These are phyloP conservation scores for Alnus rubra DNA, from an alignment of 306 rosid species.

Conservation along the genomic window DNA sequence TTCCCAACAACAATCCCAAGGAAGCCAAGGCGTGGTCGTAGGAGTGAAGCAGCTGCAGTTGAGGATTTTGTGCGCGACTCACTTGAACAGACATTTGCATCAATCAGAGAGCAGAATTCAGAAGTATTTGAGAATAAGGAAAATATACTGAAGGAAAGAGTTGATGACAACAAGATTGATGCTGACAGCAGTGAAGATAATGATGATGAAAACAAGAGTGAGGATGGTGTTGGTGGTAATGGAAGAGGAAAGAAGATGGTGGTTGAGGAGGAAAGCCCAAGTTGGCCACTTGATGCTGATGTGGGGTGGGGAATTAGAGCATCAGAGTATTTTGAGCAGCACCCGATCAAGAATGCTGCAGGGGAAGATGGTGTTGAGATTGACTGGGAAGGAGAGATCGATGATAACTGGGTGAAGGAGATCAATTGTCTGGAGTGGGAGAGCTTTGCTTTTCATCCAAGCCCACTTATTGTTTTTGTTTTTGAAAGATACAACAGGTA, in stretches of 20 bases:
- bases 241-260: slow-evolving; percentile 43
- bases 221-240: slow-evolving; percentile 25
- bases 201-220: slow-evolving; percentile 26
- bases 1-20: slow-evolving; percentile 56
- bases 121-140: slow-evolving; percentile 48
- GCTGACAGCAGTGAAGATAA: slow-evolving; percentile 26
- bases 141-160: slow-evolving; percentile 53
- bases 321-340: slow-evolving; percentile 88
- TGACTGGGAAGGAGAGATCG: slow-evolving; percentile 96
- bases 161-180: slow-evolving; percentile 13
- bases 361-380: slow-evolving; percentile 79
- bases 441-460: slow-evolving; percentile 90
- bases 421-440: slow-evolving; percentile 96
- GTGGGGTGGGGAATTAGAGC: slow-evolving; percentile 95
- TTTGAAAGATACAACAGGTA: slow-evolving; percentile 87
- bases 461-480: slow-evolving; percentile 87
- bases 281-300: slow-evolving; percentile 91
- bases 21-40: slow-evolving; percentile 78
- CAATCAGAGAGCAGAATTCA: slow-evolving; percentile 56
- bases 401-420: slow-evolving; percentile 90
- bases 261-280: slow-evolving; percentile 75
- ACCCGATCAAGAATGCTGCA: slow-evolving; percentile 71
- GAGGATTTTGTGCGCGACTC: slow-evolving; percentile 65
- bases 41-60: slow-evolving; percentile 76
- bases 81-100: slow-evolving; percentile 58